These are phyloP conservation scores for Termitomyces titanicus DNA, from an alignment of 768 basidiomycete genomes.

Conservation along the genomic window DNA sequence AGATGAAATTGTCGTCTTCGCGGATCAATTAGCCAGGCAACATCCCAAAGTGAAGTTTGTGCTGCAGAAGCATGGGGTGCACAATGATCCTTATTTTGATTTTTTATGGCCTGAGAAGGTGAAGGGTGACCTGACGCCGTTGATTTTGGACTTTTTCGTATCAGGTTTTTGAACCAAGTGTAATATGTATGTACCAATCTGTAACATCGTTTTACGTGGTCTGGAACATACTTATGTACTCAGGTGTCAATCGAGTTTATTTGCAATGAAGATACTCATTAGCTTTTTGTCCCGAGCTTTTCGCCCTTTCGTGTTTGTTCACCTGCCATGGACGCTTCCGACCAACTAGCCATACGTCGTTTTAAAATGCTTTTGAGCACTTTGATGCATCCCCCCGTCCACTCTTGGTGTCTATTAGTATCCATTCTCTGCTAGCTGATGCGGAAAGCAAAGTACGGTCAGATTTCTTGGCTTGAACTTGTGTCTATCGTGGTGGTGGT, in stretches of 20 bases:
- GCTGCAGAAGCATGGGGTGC: conserved; percentile 30
- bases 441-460: neutral
- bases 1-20: conserved; percentile 27
- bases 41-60: conserved; percentile 17
- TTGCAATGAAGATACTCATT: no score
- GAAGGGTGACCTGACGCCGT: conserved; percentile 17
- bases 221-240: no score
- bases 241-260: no score
- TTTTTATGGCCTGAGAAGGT: conserved; percentile 19
- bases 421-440: neutral
- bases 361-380: neutral
- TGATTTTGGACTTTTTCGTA: conserved; percentile 18
- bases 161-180: conserved; percentile 2
- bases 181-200: neutral
- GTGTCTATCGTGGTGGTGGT: neutral
- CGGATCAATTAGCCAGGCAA: conserved; percentile 18
- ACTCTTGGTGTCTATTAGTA: neutral
- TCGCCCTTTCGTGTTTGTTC: no score
- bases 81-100: conserved; percentile 34
- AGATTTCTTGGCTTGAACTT: conserved; percentile 5
- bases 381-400: neutral
- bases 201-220: no score
- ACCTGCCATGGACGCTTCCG: no score
- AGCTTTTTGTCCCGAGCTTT: no score
- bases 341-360: neutral